These are phyloP conservation scores for Scytalidium sp. DNA, from an alignment of 2,329 filamentous ascomycete genomes.

Conservation along the genomic window DNA sequence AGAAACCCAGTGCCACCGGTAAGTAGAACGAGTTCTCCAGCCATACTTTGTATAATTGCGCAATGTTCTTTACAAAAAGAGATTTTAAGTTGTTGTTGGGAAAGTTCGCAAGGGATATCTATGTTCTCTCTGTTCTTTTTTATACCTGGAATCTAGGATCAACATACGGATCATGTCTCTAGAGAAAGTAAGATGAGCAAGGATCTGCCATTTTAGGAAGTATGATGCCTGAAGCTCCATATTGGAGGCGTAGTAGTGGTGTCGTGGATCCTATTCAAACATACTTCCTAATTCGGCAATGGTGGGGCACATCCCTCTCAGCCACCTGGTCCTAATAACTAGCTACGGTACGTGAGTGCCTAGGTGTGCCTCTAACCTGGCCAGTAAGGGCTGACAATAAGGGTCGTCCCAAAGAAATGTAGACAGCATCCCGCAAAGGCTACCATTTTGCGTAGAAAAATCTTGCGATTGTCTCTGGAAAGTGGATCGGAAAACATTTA, in stretches of 20 bases:
- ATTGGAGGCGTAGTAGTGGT: neutral
- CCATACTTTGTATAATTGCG: neutral
- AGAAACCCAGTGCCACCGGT: conserved; percentile 37
- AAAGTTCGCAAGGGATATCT: neutral
- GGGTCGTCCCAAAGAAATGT: conserved; percentile 9
- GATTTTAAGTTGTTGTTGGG: neutral
- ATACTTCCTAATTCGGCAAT: conserved; percentile 10
- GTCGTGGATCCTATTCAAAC: neutral
- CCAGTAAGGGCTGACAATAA: conserved; percentile 8
- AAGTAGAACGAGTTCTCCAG: conserved; percentile 21
- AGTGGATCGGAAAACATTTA: neutral
- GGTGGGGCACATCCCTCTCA: neutral
- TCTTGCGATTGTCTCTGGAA: neutral
- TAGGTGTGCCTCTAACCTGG: neutral
- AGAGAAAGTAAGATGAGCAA: neutral
- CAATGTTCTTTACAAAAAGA: neutral
- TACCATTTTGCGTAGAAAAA: neutral
- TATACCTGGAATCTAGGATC: neutral
- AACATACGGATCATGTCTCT: neutral
- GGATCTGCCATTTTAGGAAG: neutral
- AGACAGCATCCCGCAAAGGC: conserved; percentile 5
- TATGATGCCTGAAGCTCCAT: neutral
- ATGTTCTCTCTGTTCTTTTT: neutral
- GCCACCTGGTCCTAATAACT: neutral
- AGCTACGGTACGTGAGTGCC: neutral